A percentile compares a stretch with the other conserved stretches of the same genome.
Conservation (phyloP, 23 red algal genomes). For the Porphyridium purpureum region DNA sequence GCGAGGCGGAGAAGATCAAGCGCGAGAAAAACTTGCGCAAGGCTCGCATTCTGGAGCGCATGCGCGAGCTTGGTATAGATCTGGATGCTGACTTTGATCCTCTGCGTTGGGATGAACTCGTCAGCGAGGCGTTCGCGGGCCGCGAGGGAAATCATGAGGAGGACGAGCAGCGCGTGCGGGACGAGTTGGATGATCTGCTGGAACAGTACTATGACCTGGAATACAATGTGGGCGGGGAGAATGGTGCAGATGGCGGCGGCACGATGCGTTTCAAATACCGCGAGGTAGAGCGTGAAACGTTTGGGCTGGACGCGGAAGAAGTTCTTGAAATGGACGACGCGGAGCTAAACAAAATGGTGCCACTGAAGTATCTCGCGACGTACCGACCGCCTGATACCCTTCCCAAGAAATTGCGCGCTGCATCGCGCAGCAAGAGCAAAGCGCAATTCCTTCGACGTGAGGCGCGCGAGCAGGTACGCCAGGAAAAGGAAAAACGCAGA, state of each 20-base stretch:
- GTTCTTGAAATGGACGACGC: constrained; percentile 69
- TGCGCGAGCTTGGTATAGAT: constrained; percentile 29
- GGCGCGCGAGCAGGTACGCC: not conserved
- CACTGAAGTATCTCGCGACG: constrained; percentile 17
- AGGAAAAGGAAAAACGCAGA: not conserved
- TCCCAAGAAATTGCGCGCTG: not conserved
- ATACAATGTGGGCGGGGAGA: too few species aligned
- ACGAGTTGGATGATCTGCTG: constrained; percentile 30
- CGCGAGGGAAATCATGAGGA: too few species aligned
- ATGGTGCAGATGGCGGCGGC: too few species aligned
- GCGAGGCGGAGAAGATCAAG: constrained; percentile 45
- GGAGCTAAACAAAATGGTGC: constrained; percentile 72
- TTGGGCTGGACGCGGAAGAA: constrained; percentile 52
- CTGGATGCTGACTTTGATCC: constrained; percentile 71
- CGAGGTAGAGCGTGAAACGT: constrained; percentile 49
- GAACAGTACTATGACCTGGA: constrained; percentile 88
- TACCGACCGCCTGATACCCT: not conserved
- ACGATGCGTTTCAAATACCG: constrained; percentile 79
- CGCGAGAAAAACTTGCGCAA: constrained; percentile 47
- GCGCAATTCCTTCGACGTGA: not conserved
- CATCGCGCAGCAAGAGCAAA: not conserved
- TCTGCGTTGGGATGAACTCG: too few species aligned
- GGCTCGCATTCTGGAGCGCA: constrained; percentile 35
- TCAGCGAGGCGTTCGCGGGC: too few species aligned
- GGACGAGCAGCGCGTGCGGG: too few species aligned